phyloP scores from a whole-genome alignment of 192 early-diverging fungal genomes.

The Rhizophagus sp. region DNA sequence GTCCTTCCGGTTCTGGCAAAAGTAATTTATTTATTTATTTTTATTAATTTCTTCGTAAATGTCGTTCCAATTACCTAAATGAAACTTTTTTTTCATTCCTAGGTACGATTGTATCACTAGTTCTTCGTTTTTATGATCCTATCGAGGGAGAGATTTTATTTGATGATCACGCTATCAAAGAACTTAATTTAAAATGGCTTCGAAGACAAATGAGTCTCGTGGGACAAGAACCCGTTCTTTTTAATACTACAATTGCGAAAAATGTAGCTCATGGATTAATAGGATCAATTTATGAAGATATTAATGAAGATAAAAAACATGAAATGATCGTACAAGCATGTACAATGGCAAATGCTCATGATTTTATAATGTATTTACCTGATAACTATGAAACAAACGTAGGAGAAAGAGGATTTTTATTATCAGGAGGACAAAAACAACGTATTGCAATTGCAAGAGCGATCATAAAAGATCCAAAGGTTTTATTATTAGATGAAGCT shows the following conservation, averaged over 20 bases:
- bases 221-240: conserved; percentile 61
- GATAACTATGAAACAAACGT: conserved; percentile 86
- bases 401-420: conserved; percentile 82
- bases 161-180: not conserved
- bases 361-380: conserved; percentile 73
- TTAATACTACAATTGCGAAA: conserved; percentile 55
- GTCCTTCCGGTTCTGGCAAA: too few species aligned
- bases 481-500: conserved; percentile 89
- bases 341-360: conserved; percentile 72
- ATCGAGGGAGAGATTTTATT: conserved; percentile 42
- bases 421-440: too few species aligned
- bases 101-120: conserved; percentile 37
- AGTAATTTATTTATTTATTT: conserved; percentile 18
- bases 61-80: not conserved
- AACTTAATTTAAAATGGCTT: conserved; percentile 54
- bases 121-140: conserved; percentile 46
- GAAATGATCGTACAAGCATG: conserved; percentile 56
- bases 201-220: conserved; percentile 75
- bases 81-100: not conserved
- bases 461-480: conserved; percentile 83
- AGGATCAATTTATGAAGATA: conserved; percentile 12
- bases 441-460: conserved; percentile 91
- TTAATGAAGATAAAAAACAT: conserved; percentile 5
- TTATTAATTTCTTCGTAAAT: not conserved
- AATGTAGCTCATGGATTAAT: conserved; percentile 27